Evolutionary conservation across 2,329 filamentous ascomycete species (phyloP), one percentile per base, ranked within the genome.

Genomic region (Mollisia scopiformis): DNA sequence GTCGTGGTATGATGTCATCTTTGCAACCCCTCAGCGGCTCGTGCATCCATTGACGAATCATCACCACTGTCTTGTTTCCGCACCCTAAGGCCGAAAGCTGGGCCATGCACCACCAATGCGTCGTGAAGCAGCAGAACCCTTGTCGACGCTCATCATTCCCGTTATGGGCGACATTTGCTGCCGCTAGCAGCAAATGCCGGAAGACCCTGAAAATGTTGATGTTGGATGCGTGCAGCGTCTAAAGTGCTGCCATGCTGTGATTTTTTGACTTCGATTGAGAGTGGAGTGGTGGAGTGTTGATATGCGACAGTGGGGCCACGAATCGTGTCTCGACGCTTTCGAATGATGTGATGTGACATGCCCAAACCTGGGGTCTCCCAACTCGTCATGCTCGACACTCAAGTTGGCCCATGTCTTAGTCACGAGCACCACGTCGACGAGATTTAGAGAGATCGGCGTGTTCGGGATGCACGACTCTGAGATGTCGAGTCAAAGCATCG

Each of bases 391-490:
- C n/a, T n/a, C n/a, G n/a, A n/a, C n/a, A n/a, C n/a, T n/a, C n/a
- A n/a, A n/a, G n/a, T n/a, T n/a, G n/a, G n/a, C n/a, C n/a, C 30
- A 33, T 6, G 30, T 6, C n/a, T 68, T 63, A 68, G 25, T 63
- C 61, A 47, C 62, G 62, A 35, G 54, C 31, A 16, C 51, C 57
- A 23, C 71, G 65, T 61, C 77, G 72, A 61, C 79, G 69, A 51
- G 69, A 76, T 76, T 88, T 89, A 68, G 91, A 89, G n/a, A 89
- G 88, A 69, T 91, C 88, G 65, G 93, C 90, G 58, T 94, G 84
- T 63, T 97, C 92, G 0, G 94, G 93, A 75, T 97, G 94, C 65
- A 96, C 94, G 52, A 97, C 93, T 35, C 93, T 88, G 83, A 97
- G 96, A 74, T 99, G 95, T 62, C 95, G 83, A 14, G 94, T 98